phyloP scores from a whole-genome alignment of 139 green algal genomes.

The Zygnema cylindricum region DNA sequence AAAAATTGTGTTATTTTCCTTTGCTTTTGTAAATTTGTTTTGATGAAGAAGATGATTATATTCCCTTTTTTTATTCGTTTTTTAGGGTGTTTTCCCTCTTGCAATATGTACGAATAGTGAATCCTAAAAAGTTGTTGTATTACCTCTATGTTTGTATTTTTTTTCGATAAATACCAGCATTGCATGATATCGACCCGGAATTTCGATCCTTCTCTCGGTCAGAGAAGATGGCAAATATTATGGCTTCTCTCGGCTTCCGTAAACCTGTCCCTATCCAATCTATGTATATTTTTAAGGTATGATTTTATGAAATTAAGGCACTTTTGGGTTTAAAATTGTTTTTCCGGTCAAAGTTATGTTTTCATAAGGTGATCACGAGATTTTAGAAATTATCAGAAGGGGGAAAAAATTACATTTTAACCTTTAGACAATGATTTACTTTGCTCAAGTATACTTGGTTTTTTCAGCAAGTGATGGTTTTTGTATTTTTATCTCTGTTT shows the following conservation, averaged over 20 bases:
- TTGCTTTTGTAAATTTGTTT: too few relatives aligned
- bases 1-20: too few relatives aligned
- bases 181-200: constrained; percentile 92
- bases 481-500: too few relatives aligned
- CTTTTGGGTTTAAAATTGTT: not conserved
- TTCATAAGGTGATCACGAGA: not conserved
- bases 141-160: not conserved
- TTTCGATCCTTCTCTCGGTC: constrained; percentile 84
- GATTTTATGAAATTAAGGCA: not conserved
- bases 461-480: too few relatives aligned
- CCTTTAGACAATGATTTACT: too few relatives aligned
- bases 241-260: constrained; percentile 77
- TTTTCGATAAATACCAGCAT: constrained; percentile 23
- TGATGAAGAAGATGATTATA: too few relatives aligned
- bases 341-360: not conserved
- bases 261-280: constrained; percentile 88
- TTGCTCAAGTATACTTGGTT: too few relatives aligned
- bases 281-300: constrained; percentile 90
- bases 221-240: constrained; percentile 68
- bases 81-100: constrained; percentile 10
- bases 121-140: too few relatives aligned
- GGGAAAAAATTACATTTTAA: too few relatives aligned
- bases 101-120: too few relatives aligned
- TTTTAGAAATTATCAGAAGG: too few relatives aligned
- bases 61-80: too few relatives aligned